Percentiles rank a stretch among this genome's conserved stretches.
Conservation (phyloP, 2,329 filamentous ascomycete genomes). For the Ophiostoma sp. region DNA sequence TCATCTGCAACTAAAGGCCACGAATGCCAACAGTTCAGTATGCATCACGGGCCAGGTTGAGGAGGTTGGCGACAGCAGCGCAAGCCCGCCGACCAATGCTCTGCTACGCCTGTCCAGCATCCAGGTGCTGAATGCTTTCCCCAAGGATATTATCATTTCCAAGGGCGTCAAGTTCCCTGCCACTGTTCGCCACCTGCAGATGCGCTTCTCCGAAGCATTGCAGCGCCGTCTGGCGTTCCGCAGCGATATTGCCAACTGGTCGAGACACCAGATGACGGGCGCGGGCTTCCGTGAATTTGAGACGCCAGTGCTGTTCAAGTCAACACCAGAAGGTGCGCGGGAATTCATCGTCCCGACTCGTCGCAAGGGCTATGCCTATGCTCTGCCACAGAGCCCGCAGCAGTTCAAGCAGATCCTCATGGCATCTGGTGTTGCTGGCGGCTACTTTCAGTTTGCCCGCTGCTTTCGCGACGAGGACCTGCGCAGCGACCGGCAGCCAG, state of each 20-base stretch:
- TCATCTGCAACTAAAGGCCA: conserved; percentile 42
- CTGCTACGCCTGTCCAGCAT: conserved; percentile 51
- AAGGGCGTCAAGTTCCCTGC: conserved; percentile 68
- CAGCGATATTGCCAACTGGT: conserved; percentile 38
- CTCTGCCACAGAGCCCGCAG: conserved; percentile 90
- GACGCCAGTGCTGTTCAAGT: conserved; percentile 93
- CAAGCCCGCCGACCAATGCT: not conserved
- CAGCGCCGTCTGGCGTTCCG: conserved; percentile 66
- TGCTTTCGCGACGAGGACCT: conserved; percentile 96
- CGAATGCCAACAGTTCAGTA: conserved; percentile 51
- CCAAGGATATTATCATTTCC: conserved; percentile 70
- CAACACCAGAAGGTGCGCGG: conserved; percentile 88
- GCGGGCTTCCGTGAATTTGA: conserved; percentile 72
- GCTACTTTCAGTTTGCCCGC: conserved; percentile 87
- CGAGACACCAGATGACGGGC: conserved; percentile 25
- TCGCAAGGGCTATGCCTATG: conserved; percentile 71
- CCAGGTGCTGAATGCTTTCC: conserved; percentile 65
- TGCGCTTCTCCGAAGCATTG: conserved; percentile 67
- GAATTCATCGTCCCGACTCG: conserved; percentile 93
- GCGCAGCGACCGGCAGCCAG: conserved; percentile 85
- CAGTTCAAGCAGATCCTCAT: conserved; percentile 99
- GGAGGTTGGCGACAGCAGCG: conserved; percentile 8
- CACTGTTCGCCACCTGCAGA: conserved; percentile 73
- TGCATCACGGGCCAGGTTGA: conserved; percentile 40
- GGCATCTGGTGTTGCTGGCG: conserved; percentile 68